Percentiles rank a stretch among this genome's conserved stretches.
phyloP scores from a whole-genome alignment of 169 alveolate species.

The Condylostoma magnum region DNA sequence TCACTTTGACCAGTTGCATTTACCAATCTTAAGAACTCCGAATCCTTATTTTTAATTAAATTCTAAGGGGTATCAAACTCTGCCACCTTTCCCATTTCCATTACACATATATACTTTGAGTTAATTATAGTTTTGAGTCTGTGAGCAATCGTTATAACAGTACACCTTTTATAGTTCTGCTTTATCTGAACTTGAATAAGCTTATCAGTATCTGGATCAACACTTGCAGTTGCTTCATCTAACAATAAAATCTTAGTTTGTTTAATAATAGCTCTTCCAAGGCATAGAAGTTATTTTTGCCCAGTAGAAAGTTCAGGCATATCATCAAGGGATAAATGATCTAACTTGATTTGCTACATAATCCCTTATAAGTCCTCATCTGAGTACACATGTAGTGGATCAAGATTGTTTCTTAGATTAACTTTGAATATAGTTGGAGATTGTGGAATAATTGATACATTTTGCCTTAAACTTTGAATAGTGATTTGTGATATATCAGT shows the following conservation, averaged over 20 bases:
- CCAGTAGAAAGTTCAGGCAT: constrained; percentile 61
- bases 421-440: constrained; percentile 77
- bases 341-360: constrained; percentile 46
- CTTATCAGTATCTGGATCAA: constrained; percentile 74
- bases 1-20: too few relatives aligned
- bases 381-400: constrained; percentile 58
- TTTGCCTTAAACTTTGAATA: constrained; percentile 34
- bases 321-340: constrained; percentile 40
- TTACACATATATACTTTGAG: constrained; percentile 49
- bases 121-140: constrained; percentile 61
- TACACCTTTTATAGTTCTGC: constrained; percentile 39
- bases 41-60: too few relatives aligned
- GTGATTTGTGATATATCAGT: not conserved
- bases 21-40: too few relatives aligned
- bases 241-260: constrained; percentile 64
- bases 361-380: constrained; percentile 47
- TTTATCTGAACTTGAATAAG: too few relatives aligned
- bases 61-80: too few relatives aligned
- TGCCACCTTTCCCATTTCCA: constrained; percentile 43
- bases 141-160: constrained; percentile 69
- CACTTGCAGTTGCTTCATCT: constrained; percentile 87
- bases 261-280: constrained; percentile 70
- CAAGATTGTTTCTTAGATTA: constrained; percentile 69
- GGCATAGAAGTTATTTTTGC: constrained; percentile 62
- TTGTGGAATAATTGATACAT: constrained; percentile 81